Evolutionary conservation across 257 asterid genomes (phyloP).

Genomic region (Euphrasia confusa): DNA sequence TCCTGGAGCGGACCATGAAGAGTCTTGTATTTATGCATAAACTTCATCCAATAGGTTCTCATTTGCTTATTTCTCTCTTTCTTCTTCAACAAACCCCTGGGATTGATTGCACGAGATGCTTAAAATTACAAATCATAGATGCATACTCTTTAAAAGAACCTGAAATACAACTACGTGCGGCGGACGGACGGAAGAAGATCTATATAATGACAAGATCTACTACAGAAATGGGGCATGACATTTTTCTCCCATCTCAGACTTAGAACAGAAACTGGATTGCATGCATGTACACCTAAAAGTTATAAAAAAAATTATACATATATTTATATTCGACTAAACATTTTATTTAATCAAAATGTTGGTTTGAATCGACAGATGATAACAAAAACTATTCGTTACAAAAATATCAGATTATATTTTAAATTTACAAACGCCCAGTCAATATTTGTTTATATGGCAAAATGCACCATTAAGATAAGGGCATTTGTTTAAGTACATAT

Average conservation of each 20-base stretch:
- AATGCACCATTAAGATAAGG: no score
- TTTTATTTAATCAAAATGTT: neutral
- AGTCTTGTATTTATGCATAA: conserved; percentile 49
- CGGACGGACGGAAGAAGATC: conserved; percentile 9
- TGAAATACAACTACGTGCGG: conserved; percentile 21
- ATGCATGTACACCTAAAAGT: neutral
- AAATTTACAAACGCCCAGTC: no score
- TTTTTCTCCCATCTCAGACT: no score
- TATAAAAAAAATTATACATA: neutral
- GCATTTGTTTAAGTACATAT: no score
- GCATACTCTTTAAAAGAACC: conserved; percentile 14
- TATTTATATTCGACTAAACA: no score
- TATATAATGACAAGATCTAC: neutral
- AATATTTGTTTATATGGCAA: no score
- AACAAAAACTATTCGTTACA: neutral
- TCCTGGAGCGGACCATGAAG: conserved; percentile 61
- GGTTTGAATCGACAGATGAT: no score
- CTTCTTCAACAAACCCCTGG: conserved; percentile 61
- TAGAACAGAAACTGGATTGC: neutral
- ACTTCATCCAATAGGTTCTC: conserved; percentile 41
- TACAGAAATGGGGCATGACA: no score
- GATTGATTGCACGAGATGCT: conserved; percentile 26
- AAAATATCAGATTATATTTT: neutral
- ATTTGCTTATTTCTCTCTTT: conserved; percentile 47
- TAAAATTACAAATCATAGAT: conserved; percentile 7